Evolutionary conservation across 2,329 filamentous ascomycete genomes (phyloP).

Genomic region (Diaporthe citri): DNA sequence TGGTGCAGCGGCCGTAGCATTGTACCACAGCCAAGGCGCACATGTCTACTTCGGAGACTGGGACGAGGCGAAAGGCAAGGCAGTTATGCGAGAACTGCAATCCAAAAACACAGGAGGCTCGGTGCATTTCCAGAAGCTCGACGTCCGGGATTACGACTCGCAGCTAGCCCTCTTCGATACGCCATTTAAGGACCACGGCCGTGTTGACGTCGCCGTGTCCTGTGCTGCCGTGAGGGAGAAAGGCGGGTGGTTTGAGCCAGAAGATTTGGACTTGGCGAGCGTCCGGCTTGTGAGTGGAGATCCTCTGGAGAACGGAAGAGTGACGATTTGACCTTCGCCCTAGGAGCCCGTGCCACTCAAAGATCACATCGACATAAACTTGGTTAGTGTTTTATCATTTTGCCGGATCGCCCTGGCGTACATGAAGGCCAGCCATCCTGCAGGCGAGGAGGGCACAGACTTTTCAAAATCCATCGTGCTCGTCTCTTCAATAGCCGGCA

Average conservation of each 20-base stretch:
- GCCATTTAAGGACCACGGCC: conserved; percentile 57
- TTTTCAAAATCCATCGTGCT: conserved; percentile 46
- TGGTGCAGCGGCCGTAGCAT: conserved; percentile 44
- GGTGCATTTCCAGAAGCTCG: conserved; percentile 55
- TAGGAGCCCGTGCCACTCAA: conserved; percentile 51
- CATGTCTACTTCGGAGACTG: conserved; percentile 48
- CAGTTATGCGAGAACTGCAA: conserved; percentile 38
- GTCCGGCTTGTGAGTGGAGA: conserved; percentile 52
- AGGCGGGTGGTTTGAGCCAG: conserved; percentile 58
- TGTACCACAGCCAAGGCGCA: conserved; percentile 43
- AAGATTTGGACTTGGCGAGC: conserved; percentile 54
- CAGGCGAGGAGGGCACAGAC: neutral
- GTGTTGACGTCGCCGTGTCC: conserved; percentile 62
- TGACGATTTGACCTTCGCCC: neutral
- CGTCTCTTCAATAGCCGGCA: conserved; percentile 57
- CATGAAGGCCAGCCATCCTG: conserved; percentile 52
- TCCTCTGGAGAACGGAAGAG: neutral
- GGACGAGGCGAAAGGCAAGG: conserved; percentile 42
- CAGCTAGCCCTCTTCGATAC: conserved; percentile 60
- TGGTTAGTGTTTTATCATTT: conserved; percentile 61
- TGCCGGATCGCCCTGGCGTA: conserved; percentile 63
- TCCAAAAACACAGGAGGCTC: conserved; percentile 39
- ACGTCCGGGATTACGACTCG: conserved; percentile 60
- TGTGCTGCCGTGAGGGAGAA: conserved; percentile 59
- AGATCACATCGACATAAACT: conserved; percentile 59